Evolutionary conservation across 2,329 filamentous ascomycete species (phyloP), one percentile per base, ranked within the genome.

Genomic region (Sclerotinia spermophila): DNA sequence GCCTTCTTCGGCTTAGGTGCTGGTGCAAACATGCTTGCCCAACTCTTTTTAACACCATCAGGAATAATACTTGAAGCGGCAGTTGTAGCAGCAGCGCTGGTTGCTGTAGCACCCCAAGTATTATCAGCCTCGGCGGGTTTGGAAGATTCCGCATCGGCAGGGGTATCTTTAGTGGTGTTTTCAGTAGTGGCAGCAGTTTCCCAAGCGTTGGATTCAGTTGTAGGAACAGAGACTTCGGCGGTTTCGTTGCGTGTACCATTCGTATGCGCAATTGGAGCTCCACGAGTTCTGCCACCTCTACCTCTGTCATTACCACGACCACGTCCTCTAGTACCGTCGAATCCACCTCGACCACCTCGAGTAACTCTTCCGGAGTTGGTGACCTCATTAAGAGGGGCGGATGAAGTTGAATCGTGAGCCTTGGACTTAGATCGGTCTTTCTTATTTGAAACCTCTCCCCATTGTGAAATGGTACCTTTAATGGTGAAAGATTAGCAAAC

Each of bases 371-470:
- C 79, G 61, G 69, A 61, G 74, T 82, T 81, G 74, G 82, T 81
- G 69, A 82, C 78, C 74, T 87, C 85, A 75, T 85, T 84, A 72
- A 86, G 81, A 71, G 86, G 83, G 72, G 85, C 82, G 73, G 84
- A 81, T 71, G 85, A 79, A 69, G 82, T 76, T 44, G 67, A 69
- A 70, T 86, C 81, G 69, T 92, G 88, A 81, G 85, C 84, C 86
- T 94, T 95, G 76, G 90, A 86, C 81, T 90, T 89, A 77, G 89
- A 83, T 75, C 87, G 84, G 77, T 91, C 88, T 84, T 94, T 94
- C 84, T 91, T 91, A 85, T 92, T 92, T 76, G 90, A 91, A 76
- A 96, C 92, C 81, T 95, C 92, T 77, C 90, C 90, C 88, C 93
- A 96, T 84, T 94, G 92, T 74, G 92, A 90, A 78, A 94, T 90